A percentile compares a stretch with the other conserved stretches of the same genome.
phyloP scores from a whole-genome alignment of 1,284 basidiomycete genomes.

The Fomitopsis schrenkii region DNA sequence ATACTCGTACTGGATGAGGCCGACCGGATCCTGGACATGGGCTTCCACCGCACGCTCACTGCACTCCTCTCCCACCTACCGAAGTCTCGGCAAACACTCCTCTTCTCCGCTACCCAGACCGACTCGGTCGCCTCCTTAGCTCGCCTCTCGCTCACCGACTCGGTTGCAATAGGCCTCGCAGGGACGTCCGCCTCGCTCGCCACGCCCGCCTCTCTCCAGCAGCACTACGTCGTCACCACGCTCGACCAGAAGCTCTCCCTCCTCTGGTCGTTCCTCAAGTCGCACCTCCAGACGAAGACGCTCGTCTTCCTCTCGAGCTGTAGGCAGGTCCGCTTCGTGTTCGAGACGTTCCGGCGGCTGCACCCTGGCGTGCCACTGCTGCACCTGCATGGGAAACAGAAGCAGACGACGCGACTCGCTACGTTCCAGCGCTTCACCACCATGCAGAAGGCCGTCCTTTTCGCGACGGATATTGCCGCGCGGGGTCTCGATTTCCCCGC shows the following conservation, averaged over 20 bases:
- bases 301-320: slow-evolving; percentile 95
- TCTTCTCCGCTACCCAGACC: slow-evolving; percentile 97
- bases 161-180: slow-evolving; percentile 72
- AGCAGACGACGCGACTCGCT: slow-evolving; percentile 83
- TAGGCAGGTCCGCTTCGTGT: slow-evolving; percentile 97
- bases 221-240: slow-evolving; percentile 84
- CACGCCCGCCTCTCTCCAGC: slow-evolving; percentile 75
- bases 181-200: slow-evolving; percentile 37
- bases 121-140: slow-evolving; percentile 89
- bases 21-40: slow-evolving; percentile 96
- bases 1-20: slow-evolving; percentile 97
- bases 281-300: slow-evolving; percentile 88
- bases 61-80: slow-evolving; percentile 89
- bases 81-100: slow-evolving; percentile 84
- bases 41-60: slow-evolving; percentile 85
- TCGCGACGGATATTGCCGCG: slow-evolving; percentile 98
- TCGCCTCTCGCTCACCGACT: slow-evolving; percentile 84
- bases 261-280: slow-evolving; percentile 94
- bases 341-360: slow-evolving; percentile 93
- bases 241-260: slow-evolving; percentile 90
- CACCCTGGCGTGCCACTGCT: slow-evolving; percentile 91
- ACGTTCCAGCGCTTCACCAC: slow-evolving; percentile 83
- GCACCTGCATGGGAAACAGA: slow-evolving; percentile 96
- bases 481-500: slow-evolving; percentile 96
- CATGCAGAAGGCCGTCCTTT: slow-evolving; percentile 77